These are phyloP conservation scores for Inosperma sp. DNA, from an alignment of 768 basidiomycete genomes.

Conservation along the genomic window DNA sequence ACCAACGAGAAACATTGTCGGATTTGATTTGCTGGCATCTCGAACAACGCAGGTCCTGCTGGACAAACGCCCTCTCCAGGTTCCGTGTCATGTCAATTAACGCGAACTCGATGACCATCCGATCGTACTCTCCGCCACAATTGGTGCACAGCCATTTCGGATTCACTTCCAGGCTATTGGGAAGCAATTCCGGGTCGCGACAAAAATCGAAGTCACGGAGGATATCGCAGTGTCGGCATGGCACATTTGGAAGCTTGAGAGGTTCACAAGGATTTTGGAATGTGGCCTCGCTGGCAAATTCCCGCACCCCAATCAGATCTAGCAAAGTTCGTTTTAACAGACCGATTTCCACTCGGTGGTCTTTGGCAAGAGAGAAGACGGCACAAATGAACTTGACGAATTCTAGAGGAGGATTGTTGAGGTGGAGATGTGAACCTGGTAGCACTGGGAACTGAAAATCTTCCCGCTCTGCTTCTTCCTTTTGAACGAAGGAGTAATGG, in stretches of 20 bases:
- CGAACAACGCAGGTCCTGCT: constrained; percentile 85
- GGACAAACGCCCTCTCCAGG: constrained; percentile 69
- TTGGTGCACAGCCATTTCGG: constrained; percentile 64
- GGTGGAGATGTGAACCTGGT: constrained; percentile 78
- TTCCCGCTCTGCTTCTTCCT: constrained; percentile 41
- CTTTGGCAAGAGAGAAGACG: constrained; percentile 70
- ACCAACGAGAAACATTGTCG: constrained; percentile 81
- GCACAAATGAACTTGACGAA: constrained; percentile 86
- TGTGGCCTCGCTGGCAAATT: constrained; percentile 78
- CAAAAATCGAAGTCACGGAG: constrained; percentile 94
- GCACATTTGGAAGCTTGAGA: constrained; percentile 77
- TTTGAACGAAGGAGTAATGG: constrained; percentile 54
- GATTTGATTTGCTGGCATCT: constrained; percentile 90
- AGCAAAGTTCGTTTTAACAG: constrained; percentile 85
- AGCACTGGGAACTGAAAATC: constrained; percentile 79
- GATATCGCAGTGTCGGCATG: constrained; percentile 81
- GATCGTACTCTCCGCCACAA: constrained; percentile 86
- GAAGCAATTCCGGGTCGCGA: constrained; percentile 79
- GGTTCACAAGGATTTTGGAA: constrained; percentile 93
- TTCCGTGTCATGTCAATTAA: constrained; percentile 71
- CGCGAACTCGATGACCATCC: constrained; percentile 79
- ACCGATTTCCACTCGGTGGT: constrained; percentile 83
- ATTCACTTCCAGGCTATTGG: constrained; percentile 45
- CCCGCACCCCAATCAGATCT: constrained; percentile 79
- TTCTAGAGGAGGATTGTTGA: constrained; percentile 81